Evolutionary conservation across 2,329 filamentous ascomycete genomes (phyloP), one percentile per base, ranked within the genome.

Genomic region (Neospermospora avenae): DNA sequence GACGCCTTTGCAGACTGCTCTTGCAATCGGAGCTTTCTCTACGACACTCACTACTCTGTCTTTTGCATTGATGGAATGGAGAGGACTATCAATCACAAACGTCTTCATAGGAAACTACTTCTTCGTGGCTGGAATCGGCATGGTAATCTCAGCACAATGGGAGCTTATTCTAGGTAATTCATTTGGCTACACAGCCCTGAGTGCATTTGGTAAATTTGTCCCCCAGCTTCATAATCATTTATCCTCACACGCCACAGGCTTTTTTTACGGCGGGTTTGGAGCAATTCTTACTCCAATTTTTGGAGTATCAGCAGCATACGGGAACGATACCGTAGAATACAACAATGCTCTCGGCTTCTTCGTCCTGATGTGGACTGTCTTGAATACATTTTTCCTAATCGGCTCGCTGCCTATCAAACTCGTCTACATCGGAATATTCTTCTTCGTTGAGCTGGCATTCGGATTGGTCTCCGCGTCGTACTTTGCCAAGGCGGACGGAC

Each of bases 61-160:
- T 0, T 53, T 83, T 0, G 76, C 77, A n/a, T 68, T 84, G 52
- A 83, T 84, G 80, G 81, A 81, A 67, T 83, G 76, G 73, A 74
- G 82, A 39, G 79, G 78, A 6, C 6, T 13, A 51, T 39, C 11
- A 39, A 39, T 13, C 11, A 39, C 35, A n/a, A 39, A 39, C 16
- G 35, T 39, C 16, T 39, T 39, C 13, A n/a, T 39, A 2, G 35
- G 35, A 39, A 39, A 39, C 35, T 39, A 13, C 11, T 39, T 39
- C 16, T 39, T 39, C 35, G 65, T 73, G 18, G 72, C 74, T 8
- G 80, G 77, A 0, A 75, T 84, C 54, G 81, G 80, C 0, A 75
- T 84, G 62, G 73, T 84, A 0, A 72, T 84, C 1, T 79, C 80
- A 0, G 81, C 82, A 4, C 80, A 84, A 64, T 84, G 81, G 81